A percentile compares a stretch with the other conserved stretches of the same genome.
phyloP scores from a whole-genome alignment of 2,329 filamentous ascomycete genomes.

The Atkinsonella hypoxylon region DNA sequence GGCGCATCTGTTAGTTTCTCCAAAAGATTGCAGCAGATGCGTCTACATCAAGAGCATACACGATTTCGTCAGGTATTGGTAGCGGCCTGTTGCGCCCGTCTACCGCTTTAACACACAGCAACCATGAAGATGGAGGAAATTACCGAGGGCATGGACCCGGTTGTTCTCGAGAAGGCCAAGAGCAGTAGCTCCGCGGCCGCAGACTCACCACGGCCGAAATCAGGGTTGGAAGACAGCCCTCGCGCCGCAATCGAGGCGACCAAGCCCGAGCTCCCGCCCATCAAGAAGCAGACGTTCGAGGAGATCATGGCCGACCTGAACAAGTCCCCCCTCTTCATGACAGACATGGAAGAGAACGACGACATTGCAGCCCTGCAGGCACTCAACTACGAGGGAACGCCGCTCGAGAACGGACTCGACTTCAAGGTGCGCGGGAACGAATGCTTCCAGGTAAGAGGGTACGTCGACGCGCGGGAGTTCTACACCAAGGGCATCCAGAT shows the following conservation, averaged over 20 bases:
- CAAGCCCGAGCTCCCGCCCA: conserved; percentile 34
- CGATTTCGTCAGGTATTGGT: not conserved
- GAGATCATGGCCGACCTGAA: conserved; percentile 46
- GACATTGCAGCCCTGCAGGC: conserved; percentile 80
- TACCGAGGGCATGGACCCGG: conserved; percentile 14
- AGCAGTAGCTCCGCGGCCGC: not conserved
- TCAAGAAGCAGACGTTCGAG: conserved; percentile 36
- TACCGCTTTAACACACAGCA: not conserved
- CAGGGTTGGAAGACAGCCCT: not conserved
- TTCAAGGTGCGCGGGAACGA: conserved; percentile 94
- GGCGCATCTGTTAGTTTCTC: no score
- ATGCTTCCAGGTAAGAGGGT: conserved; percentile 60
- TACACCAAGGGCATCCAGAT: conserved; percentile 79
- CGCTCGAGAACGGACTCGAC: conserved; percentile 66
- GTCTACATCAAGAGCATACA: not conserved
- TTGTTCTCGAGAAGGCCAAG: no score
- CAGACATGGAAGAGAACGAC: conserved; percentile 73
- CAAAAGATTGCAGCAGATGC: no score
- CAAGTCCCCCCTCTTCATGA: conserved; percentile 85
- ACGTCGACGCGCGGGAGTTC: conserved; percentile 78
- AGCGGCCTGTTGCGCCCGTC: not conserved
- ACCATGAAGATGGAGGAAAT: conserved; percentile 31
- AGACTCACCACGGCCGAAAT: not conserved
- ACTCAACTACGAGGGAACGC: conserved; percentile 83
- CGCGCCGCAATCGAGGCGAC: conserved; percentile 12